phyloP scores from a whole-genome alignment of 495 filamentous ascomycete species.

The Xylaria nigripes region DNA sequence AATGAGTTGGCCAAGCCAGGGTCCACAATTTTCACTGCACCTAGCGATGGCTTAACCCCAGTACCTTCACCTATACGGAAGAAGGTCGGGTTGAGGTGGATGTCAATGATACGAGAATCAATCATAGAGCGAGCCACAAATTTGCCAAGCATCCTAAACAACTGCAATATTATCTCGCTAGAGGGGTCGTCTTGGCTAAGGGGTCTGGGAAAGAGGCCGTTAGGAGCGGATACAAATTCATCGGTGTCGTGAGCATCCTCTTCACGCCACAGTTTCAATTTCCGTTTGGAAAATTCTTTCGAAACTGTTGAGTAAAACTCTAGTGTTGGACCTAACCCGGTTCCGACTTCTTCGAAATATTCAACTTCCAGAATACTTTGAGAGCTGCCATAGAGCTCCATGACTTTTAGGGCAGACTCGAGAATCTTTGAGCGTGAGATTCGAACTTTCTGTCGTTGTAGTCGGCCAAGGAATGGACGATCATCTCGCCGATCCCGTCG shows the following conservation, averaged over 20 bases:
- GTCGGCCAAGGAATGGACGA: constrained; percentile 80
- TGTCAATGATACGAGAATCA: constrained; percentile 94
- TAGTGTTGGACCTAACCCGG: constrained; percentile 89
- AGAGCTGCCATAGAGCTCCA: constrained; percentile 96
- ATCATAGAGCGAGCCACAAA: constrained; percentile 98
- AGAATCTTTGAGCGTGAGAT: constrained; percentile 89
- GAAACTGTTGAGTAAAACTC: constrained; percentile 99
- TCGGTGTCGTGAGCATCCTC: constrained; percentile 66
- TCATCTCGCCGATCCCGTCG: constrained; percentile 82
- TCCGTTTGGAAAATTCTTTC: constrained; percentile 94
- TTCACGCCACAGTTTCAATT: constrained; percentile 92
- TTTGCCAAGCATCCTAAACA: constrained; percentile 92
- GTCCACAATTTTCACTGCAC: constrained; percentile 88
- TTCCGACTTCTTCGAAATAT: constrained; percentile 98
- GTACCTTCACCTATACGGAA: constrained; percentile 84
- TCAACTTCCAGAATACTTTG: constrained; percentile 95
- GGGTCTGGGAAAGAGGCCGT: constrained; percentile 86
- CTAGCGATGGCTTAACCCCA: constrained; percentile 75
- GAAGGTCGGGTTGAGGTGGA: constrained; percentile 95
- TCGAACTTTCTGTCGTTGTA: constrained; percentile 95
- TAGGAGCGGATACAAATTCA: constrained; percentile 80
- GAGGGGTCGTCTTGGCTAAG: constrained; percentile 78
- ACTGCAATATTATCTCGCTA: constrained; percentile 71
- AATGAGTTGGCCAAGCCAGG: constrained; percentile 76
- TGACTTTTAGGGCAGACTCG: constrained; percentile 97